Base-by-base conservation (phyloP, 176 grass and related monocot genomes). In the Oryza punctata region DNA sequence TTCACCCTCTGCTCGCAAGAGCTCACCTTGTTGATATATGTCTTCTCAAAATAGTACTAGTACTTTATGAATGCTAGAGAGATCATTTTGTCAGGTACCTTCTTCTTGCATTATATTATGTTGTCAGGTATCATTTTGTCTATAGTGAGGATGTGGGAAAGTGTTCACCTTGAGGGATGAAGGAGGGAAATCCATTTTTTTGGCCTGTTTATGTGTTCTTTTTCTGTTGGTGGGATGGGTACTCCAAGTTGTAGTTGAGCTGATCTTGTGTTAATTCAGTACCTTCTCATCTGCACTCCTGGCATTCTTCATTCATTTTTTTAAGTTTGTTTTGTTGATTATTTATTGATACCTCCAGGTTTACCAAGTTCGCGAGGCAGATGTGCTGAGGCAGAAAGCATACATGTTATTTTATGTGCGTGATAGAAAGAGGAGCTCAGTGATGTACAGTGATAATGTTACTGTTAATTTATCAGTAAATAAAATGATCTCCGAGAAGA, bases 331-430 rank as follows among this genome's bases (percentile, higher is more conserved):
- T 24, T 4, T 77, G 52, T 82, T 87, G 59, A 87, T 76, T 63
- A 46, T 76, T 70, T 26, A 8, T 77, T 26, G 49, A 63, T 82
- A 63, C 21, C 25, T 77, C 28, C 73, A 97, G 94, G 94, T 97
- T 65, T 61, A 73, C 77, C 91, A 87, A 86, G 94, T 94, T 69
- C 79, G 75, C 7, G 91, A 94, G 85, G 87, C 81, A 81, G 85
- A 88, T 79, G 91, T 97, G 33, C 79, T 97, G 77, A 74, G 79
- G 44, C 94, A 97, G 82, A 97, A 97, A 83, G 94, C 94, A 10
- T 94, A 94, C 45, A 97, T 97, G 77, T 50, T 97, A 81, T 97
- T 97, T 84, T 97, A 97, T 86, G 89, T 97, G 26, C 82, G 89
- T 78, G 89, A 92, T 65, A 92, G 76, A 88, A 54, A 69, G 6